These are phyloP conservation scores for Malbranchea cinnamomea DNA, from an alignment of 2,329 filamentous ascomycete species.

Conservation along the genomic window DNA sequence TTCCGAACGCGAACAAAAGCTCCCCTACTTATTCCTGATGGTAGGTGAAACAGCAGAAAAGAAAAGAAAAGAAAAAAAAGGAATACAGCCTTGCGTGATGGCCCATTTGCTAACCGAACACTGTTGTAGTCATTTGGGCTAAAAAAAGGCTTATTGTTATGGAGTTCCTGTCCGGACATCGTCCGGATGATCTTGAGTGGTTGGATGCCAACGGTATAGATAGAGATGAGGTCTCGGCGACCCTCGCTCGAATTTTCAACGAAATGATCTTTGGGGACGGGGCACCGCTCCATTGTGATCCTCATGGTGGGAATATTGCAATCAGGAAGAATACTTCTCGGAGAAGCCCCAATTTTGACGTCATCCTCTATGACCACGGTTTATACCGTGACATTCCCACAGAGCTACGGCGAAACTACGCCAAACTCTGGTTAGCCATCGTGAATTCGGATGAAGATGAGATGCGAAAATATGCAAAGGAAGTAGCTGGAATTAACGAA, in stretches of 20 bases:
- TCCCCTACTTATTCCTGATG: conserved; percentile 74
- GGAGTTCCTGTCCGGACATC: conserved; percentile 76
- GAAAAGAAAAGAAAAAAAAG: too few species aligned
- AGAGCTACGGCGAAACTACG: conserved; percentile 67
- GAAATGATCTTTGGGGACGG: conserved; percentile 95
- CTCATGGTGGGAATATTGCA: conserved; percentile 90
- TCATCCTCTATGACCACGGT: conserved; percentile 93
- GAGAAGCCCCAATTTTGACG: conserved; percentile 67
- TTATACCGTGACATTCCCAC: conserved; percentile 85
- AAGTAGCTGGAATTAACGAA: conserved; percentile 78
- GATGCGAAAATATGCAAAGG: conserved; percentile 79
- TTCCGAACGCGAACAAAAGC: conserved; percentile 59
- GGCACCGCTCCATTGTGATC: conserved; percentile 88
- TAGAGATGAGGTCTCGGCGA: conserved; percentile 86
- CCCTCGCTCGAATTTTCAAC: conserved; percentile 86
- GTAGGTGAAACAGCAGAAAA: conserved; percentile 17
- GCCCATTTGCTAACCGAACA: conserved; percentile 1
- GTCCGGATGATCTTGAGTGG: conserved; percentile 78
- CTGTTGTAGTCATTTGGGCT: conserved; percentile 58
- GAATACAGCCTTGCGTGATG: neutral
- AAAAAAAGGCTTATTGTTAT: conserved; percentile 84
- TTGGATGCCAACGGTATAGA: conserved; percentile 78
- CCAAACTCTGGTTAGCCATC: conserved; percentile 93
- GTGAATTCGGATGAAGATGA: conserved; percentile 71
- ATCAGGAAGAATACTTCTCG: conserved; percentile 59